phyloP scores from a whole-genome alignment of 2,329 filamentous ascomycete genomes.

The Cytospora piceicola region DNA sequence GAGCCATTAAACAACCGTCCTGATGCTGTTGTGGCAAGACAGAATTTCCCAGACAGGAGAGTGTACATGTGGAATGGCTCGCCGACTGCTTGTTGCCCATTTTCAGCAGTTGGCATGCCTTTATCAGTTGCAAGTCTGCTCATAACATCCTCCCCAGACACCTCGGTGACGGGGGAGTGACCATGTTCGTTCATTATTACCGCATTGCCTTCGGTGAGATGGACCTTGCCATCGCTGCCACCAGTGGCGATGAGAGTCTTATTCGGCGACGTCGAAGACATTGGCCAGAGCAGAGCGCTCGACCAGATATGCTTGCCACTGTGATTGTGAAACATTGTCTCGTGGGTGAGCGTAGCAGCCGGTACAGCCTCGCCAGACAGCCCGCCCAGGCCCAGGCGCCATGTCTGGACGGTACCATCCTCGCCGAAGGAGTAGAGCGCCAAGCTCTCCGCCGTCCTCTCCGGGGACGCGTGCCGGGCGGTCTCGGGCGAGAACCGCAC shows the following conservation, averaged over 20 bases:
- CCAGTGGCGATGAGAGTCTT: constrained; percentile 66
- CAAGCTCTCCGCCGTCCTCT: constrained; percentile 24
- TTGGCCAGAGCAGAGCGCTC: constrained; percentile 49
- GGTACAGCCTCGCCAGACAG: background rate
- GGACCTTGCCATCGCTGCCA: constrained; percentile 78
- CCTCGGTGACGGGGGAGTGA: background rate
- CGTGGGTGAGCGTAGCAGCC: constrained; percentile 50
- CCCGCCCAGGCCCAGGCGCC: constrained; percentile 58
- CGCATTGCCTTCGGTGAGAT: constrained; percentile 45
- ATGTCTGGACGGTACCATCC: constrained; percentile 76
- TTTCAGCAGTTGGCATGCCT: too few relatives aligned
- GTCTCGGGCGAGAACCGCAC: constrained; percentile 61
- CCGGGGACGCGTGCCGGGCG: background rate
- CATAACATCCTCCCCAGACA: background rate
- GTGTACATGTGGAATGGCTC: constrained; percentile 53
- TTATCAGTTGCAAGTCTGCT: background rate
- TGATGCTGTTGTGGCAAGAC: constrained; percentile 63
- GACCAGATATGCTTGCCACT: constrained; percentile 93
- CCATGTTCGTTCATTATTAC: constrained; percentile 13
- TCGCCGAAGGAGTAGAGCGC: constrained; percentile 77
- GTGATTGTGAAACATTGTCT: constrained; percentile 66
- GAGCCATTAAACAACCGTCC: constrained; percentile 60
- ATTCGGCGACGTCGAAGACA: constrained; percentile 34
- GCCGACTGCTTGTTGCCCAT: constrained; percentile 4
- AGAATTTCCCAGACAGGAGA: constrained; percentile 56